Conservation (phyloP, 345 rosid genomes). For the Toxicodendron radicans region DNA sequence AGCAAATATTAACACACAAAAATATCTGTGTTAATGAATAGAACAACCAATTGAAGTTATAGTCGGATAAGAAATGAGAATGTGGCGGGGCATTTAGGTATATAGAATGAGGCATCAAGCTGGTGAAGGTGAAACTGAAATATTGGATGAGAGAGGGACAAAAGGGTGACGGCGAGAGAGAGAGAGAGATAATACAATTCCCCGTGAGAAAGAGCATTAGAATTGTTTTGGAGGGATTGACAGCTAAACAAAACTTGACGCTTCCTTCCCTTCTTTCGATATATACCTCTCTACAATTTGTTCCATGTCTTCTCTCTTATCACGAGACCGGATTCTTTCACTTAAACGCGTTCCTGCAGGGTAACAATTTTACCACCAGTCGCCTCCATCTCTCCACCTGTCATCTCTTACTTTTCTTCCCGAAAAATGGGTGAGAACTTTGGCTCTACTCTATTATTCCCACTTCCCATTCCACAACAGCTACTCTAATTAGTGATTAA, state of each 20-base stretch:
- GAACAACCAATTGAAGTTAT: no score
- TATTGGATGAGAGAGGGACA: slow-evolving; percentile 21
- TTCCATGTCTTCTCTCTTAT: slow-evolving; percentile 16
- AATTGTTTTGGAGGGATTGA: slow-evolving; percentile 44
- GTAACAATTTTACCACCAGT: slow-evolving; percentile 2
- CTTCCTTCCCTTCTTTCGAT: slow-evolving; percentile 34
- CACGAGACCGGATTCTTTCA: slow-evolving; percentile 45
- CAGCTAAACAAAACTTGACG: slow-evolving; percentile 43
- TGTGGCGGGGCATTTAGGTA: not conserved
- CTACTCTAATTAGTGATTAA: not conserved
- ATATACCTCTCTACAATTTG: slow-evolving; percentile 3
- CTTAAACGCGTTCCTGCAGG: not conserved
- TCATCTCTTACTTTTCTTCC: slow-evolving; percentile 15
- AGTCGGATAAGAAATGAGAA: not conserved
- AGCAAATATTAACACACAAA: no score
- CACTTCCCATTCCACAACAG: not conserved
- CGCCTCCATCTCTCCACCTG: slow-evolving; percentile 18
- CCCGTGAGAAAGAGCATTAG: slow-evolving; percentile 47
- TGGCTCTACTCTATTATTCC: not conserved
- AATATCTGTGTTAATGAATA: no score
- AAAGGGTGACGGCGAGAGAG: slow-evolving; percentile 34
- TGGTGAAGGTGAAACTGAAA: not conserved
- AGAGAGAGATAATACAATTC: slow-evolving; percentile 9
- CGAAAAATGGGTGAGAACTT: slow-evolving; percentile 8
- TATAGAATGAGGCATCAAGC: not conserved